Conservation (phyloP, 1,139 yeast species). For the Saccharomyces uvarum region DNA sequence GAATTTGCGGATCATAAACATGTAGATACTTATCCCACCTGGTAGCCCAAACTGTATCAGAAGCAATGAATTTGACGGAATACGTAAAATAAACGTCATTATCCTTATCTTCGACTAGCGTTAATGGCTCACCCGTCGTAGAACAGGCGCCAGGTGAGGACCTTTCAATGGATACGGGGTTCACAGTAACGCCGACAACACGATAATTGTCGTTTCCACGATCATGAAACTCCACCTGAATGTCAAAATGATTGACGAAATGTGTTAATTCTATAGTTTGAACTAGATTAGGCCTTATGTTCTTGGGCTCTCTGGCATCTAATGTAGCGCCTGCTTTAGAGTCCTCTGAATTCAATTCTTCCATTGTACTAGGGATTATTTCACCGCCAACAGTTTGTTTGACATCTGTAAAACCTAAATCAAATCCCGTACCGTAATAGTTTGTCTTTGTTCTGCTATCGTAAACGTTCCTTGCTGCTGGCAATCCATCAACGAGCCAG, state of each 20-base stretch:
- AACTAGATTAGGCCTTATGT: conserved; percentile 10
- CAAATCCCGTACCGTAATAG: conserved; percentile 76
- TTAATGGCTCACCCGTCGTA: conserved; percentile 37
- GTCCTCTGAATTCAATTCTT: neutral
- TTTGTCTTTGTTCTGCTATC: conserved; percentile 51
- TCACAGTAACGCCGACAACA: conserved; percentile 83
- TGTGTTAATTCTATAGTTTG: conserved; percentile 35
- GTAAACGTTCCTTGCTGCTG: conserved; percentile 61
- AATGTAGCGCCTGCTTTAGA: neutral
- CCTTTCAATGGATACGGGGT: conserved; percentile 58
- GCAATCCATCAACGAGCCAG: conserved; percentile 93
- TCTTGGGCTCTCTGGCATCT: conserved; percentile 9
- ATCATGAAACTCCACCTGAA: conserved; percentile 72
- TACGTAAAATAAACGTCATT: conserved; percentile 51
- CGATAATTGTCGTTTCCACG: conserved; percentile 63
- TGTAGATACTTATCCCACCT: conserved; percentile 97
- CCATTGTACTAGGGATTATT: neutral
- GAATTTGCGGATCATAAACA: conserved; percentile 84
- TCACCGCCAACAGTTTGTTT: conserved; percentile 12
- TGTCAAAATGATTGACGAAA: conserved; percentile 73
- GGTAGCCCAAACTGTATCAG: conserved; percentile 88
- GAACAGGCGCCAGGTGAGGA: conserved; percentile 33
- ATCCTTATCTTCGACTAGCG: conserved; percentile 35
- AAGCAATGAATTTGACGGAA: conserved; percentile 56
- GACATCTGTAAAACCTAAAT: conserved; percentile 57